Evolutionary conservation across 1,139 yeast species (phyloP).

Genomic region (Dujonia santamariae): DNA sequence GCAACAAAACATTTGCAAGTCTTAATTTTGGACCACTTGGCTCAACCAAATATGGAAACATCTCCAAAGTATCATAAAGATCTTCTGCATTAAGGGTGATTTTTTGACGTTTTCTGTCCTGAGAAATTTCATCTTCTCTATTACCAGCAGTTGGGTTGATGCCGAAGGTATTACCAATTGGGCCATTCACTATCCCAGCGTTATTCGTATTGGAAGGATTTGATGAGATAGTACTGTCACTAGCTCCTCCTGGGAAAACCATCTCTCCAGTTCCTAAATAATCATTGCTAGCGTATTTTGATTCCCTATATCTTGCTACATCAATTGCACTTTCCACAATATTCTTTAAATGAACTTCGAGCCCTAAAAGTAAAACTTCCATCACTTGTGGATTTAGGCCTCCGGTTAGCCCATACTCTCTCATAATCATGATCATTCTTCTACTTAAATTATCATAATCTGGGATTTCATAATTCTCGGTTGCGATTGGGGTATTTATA

Average conservation of each 20-base stretch:
- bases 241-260: conserved; percentile 6
- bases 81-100: conserved; percentile 62
- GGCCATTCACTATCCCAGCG: background rate
- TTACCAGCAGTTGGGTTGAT: background rate
- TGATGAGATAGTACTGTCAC: conserved; percentile 1
- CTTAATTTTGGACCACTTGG: conserved; percentile 60
- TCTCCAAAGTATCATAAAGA: conserved; percentile 57
- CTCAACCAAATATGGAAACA: conserved; percentile 66
- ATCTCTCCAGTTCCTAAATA: conserved; percentile 18
- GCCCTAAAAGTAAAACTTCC: conserved; percentile 73
- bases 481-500: conserved; percentile 77
- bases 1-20: conserved; percentile 49
- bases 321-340: conserved; percentile 76
- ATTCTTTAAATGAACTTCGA: conserved; percentile 75
- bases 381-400: conserved; percentile 69
- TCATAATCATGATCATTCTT: conserved; percentile 76
- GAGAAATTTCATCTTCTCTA: conserved; percentile 15
- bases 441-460: conserved; percentile 69
- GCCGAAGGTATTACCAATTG: background rate
- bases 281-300: conserved; percentile 49
- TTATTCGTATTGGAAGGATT: conserved; percentile 1
- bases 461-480: conserved; percentile 80
- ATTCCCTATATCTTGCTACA: conserved; percentile 57
- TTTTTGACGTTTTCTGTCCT: conserved; percentile 15
- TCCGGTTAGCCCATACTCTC: conserved; percentile 92